Percentiles rank a stretch among this genome's conserved stretches.
phyloP scores from a whole-genome alignment of 306 rosid species.

The Potentilla sterilis region DNA sequence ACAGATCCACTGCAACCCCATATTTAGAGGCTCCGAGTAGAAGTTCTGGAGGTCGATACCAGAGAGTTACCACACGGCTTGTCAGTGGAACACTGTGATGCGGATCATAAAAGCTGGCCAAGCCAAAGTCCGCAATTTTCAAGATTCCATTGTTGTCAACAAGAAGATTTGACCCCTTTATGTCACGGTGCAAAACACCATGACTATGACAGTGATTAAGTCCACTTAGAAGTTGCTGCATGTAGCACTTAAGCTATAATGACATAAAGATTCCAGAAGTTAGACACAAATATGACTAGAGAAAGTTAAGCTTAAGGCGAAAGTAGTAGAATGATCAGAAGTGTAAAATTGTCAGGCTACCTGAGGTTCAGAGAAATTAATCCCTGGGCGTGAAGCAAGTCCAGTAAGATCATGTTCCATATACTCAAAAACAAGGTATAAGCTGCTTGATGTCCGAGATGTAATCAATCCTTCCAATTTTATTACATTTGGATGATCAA shows the following conservation, averaged over 20 bases:
- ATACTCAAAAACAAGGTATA: conserved; percentile 88
- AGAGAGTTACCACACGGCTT: conserved; percentile 91
- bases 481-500: conserved; percentile 85
- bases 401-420: conserved; percentile 99
- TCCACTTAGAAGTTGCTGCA: conserved; percentile 90
- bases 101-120: conserved; percentile 79
- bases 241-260: conserved; percentile 79
- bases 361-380: conserved; percentile 87
- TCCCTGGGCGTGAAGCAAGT: conserved; percentile 62
- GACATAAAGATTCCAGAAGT: conserved; percentile 28
- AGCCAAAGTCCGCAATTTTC: conserved; percentile 95
- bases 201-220: conserved; percentile 81
- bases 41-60: conserved; percentile 99
- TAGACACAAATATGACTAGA: conserved; percentile 16
- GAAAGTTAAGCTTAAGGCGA: neutral
- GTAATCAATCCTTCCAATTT: conserved; percentile 91
- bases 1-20: conserved; percentile 89
- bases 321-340: neutral
- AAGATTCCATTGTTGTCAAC: conserved; percentile 69
- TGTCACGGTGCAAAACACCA: conserved; percentile 95
- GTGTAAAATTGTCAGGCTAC: conserved; percentile 33
- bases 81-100: conserved; percentile 60
- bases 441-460: conserved; percentile 66
- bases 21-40: conserved; percentile 85
- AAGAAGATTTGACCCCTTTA: conserved; percentile 97